A percentile compares a stretch with the other conserved stretches of the same genome.
These are phyloP conservation scores for Xylaria cubensis DNA, from an alignment of 495 filamentous ascomycete genomes.

Conservation along the genomic window DNA sequence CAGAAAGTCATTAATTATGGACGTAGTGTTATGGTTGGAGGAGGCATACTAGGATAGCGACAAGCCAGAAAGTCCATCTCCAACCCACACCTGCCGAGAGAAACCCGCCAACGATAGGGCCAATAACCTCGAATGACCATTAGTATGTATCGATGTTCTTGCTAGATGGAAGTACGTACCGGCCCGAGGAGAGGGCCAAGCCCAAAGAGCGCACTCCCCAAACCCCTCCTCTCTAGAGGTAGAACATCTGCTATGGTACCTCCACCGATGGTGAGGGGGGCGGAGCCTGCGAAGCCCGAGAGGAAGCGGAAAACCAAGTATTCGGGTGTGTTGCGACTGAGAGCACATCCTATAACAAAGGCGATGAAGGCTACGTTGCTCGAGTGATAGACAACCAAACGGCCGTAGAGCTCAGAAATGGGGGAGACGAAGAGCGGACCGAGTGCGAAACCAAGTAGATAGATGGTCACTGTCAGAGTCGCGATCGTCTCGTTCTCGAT, in stretches of 20 bases:
- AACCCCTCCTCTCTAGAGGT: conserved; percentile 47
- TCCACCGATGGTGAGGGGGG: conserved; percentile 51
- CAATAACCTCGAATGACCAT: conserved; percentile 50
- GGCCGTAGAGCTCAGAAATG: conserved; percentile 67
- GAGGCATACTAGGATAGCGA: conserved; percentile 52
- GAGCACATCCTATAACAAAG: conserved; percentile 52
- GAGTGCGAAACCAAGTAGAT: conserved; percentile 69
- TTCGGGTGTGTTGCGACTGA: conserved; percentile 44
- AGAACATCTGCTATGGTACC: conserved; percentile 48
- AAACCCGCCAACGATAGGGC: conserved; percentile 62
- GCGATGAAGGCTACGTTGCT: conserved; percentile 62
- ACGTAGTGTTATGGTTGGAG: conserved; percentile 35
- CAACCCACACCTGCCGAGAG: conserved; percentile 58
- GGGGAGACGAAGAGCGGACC: conserved; percentile 68
- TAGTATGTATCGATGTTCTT: neutral
- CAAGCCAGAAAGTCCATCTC: conserved; percentile 72
- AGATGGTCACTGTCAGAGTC: conserved; percentile 59
- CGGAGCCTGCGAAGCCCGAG: conserved; percentile 58
- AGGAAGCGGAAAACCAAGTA: conserved; percentile 63
- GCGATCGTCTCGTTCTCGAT: conserved; percentile 50
- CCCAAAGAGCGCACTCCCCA: conserved; percentile 59
- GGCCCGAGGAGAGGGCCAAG: conserved; percentile 60
- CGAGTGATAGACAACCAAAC: conserved; percentile 60
- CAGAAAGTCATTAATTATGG: neutral
- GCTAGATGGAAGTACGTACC: neutral